phyloP scores from a whole-genome alignment of 1,284 basidiomycete genomes.

The Marasmius oreades region DNA sequence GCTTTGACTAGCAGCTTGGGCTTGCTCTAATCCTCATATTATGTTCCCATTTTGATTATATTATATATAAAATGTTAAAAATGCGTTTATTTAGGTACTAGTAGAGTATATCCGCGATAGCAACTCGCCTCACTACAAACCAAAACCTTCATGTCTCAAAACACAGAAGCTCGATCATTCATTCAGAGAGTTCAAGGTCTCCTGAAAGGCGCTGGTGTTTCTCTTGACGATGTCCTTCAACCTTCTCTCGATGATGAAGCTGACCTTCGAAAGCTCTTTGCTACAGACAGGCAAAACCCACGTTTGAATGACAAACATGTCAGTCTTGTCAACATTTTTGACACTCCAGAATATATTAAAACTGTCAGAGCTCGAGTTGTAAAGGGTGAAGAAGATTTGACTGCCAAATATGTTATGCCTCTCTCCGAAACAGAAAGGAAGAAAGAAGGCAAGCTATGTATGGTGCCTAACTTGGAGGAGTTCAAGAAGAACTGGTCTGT shows the following conservation, averaged over 20 bases:
- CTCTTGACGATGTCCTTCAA: constrained; percentile 41
- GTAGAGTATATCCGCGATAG: no score
- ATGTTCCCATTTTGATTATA: no score
- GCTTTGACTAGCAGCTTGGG: no score
- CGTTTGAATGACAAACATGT: constrained; percentile 45
- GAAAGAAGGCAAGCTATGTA: constrained; percentile 40
- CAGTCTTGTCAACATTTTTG: constrained; percentile 56
- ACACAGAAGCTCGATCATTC: constrained; percentile 39
- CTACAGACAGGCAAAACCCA: constrained; percentile 42
- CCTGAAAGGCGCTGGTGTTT: constrained; percentile 34
- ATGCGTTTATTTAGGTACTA: no score
- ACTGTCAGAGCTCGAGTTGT: constrained; percentile 41
- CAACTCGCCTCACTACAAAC: not conserved
- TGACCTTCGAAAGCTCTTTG: constrained; percentile 49
- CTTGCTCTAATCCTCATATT: no score
- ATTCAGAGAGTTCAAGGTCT: constrained; percentile 35
- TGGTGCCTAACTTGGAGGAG: constrained; percentile 44
- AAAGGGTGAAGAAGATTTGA: constrained; percentile 35
- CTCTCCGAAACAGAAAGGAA: constrained; percentile 33
- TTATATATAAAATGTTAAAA: no score
- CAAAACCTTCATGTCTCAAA: constrained; percentile 18
- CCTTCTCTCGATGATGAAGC: constrained; percentile 53
- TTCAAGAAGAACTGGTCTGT: constrained; percentile 59
- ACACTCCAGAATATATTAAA: constrained; percentile 41
- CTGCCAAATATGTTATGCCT: constrained; percentile 43